Percentiles rank a stretch among this genome's conserved stretches.
These are phyloP conservation scores for Epichloe festucae DNA, from an alignment of 2,329 filamentous ascomycete genomes.

Conservation along the genomic window DNA sequence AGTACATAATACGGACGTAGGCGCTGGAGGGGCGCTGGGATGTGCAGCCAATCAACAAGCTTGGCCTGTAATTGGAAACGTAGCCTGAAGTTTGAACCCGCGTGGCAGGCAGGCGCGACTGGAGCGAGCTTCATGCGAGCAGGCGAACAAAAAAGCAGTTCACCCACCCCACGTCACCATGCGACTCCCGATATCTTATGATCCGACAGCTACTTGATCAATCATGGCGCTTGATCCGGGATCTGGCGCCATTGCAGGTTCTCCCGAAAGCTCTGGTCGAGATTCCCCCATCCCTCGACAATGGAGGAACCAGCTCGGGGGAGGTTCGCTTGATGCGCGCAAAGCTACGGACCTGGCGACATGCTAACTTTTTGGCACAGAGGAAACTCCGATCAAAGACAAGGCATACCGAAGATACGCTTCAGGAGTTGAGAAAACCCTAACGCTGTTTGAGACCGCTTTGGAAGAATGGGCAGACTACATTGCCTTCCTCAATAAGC, in stretches of 20 bases:
- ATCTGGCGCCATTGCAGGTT: constrained; percentile 44
- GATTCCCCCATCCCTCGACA: constrained; percentile 65
- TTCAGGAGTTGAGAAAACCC: constrained; percentile 70
- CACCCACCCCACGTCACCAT: constrained; percentile 3
- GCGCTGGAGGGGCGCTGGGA: background rate
- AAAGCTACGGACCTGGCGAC: constrained; percentile 2
- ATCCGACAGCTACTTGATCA: constrained; percentile 9
- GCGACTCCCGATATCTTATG: constrained; percentile 6
- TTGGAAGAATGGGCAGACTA: constrained; percentile 99
- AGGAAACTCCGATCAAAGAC: constrained; percentile 46
- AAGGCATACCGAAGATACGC: constrained; percentile 80
- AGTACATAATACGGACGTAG: no score
- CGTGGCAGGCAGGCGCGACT: background rate
- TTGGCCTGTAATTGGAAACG: constrained; percentile 3
- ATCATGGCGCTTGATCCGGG: constrained; percentile 53
- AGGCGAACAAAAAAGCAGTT: background rate
- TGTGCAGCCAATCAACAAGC: background rate
- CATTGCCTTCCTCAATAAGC: constrained; percentile 84
- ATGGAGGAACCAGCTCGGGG: constrained; percentile 64
- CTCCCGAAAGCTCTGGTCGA: constrained; percentile 74
- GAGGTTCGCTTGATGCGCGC: constrained; percentile 42
- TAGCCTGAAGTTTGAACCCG: constrained; percentile 8
- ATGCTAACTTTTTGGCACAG: constrained; percentile 17
- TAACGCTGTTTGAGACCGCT: constrained; percentile 81
- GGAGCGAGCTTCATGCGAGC: background rate